Evolutionary conservation across 1,284 basidiomycete genomes (phyloP).

Genomic region (Melampsora larici-populina): DNA sequence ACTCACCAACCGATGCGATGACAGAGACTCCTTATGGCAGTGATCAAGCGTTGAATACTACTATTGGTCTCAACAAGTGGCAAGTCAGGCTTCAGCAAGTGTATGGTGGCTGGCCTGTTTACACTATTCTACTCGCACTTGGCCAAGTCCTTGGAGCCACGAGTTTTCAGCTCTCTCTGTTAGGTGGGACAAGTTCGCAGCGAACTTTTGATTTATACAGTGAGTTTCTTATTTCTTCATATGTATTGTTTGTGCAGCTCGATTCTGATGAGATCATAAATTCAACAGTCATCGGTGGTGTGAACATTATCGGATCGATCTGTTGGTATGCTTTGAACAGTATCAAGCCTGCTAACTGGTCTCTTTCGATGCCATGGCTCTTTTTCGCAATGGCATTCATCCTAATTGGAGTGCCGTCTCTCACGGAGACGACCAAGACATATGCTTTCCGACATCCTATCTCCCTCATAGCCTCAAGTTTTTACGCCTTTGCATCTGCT

Average conservation of each 20-base stretch:
- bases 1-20: background rate
- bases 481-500: constrained; percentile 79
- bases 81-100: constrained; percentile 43
- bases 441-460: constrained; percentile 58
- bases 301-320: constrained; percentile 77
- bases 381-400: constrained; percentile 86
- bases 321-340: constrained; percentile 89
- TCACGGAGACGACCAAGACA: constrained; percentile 56
- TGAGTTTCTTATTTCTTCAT: background rate
- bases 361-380: constrained; percentile 78
- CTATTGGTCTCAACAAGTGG: constrained; percentile 29
- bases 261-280: too few species aligned
- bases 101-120: constrained; percentile 72
- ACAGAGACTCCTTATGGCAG: background rate
- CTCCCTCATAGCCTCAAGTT: constrained; percentile 77
- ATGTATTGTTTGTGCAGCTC: too few species aligned
- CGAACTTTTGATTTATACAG: constrained; percentile 76
- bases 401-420: constrained; percentile 77
- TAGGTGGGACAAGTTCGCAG: constrained; percentile 79
- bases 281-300: constrained; percentile 64
- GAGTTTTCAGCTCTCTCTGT: constrained; percentile 88
- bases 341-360: constrained; percentile 78
- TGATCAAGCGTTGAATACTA: constrained; percentile 17
- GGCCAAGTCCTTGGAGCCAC: constrained; percentile 80
- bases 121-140: constrained; percentile 77